phyloP scores from a whole-genome alignment of 257 asterid species.

The Rhazya stricta region DNA sequence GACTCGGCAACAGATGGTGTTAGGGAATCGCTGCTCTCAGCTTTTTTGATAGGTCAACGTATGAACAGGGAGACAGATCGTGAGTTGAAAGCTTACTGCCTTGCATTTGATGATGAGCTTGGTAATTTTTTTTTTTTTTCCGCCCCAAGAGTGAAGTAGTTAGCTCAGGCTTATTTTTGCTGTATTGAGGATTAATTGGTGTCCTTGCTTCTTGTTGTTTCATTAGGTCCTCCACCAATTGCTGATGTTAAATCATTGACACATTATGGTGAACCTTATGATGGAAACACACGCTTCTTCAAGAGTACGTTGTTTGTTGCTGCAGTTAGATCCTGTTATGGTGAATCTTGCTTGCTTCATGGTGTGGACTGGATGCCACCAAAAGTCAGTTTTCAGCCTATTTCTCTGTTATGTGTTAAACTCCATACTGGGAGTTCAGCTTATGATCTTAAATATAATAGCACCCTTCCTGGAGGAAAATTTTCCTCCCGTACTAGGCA shows the following conservation, averaged over 20 bases:
- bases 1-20: conserved; percentile 34
- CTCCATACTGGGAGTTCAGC: neutral
- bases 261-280: conserved; percentile 95
- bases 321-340: conserved; percentile 95
- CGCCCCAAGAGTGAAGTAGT: neutral
- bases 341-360: conserved; percentile 93
- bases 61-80: conserved; percentile 95
- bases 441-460: neutral
- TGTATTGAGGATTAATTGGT: conserved; percentile 7
- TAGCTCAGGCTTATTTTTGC: conserved; percentile 8
- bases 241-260: conserved; percentile 88
- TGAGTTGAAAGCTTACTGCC: conserved; percentile 91
- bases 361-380: conserved; percentile 99
- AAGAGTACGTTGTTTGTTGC: conserved; percentile 95
- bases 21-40: conserved; percentile 74
- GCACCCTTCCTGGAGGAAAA: neutral
- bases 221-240: conserved; percentile 62
- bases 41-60: conserved; percentile 82
- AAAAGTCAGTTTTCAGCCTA: conserved; percentile 43
- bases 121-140: conserved; percentile 36
- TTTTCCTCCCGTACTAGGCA: neutral
- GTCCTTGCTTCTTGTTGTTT: conserved; percentile 3
- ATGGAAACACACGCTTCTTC: conserved; percentile 93
- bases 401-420: neutral
- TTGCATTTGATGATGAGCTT: conserved; percentile 82